phyloP scores from a whole-genome alignment of 305 asterid genomes.

The Fraxinus paxiana region DNA sequence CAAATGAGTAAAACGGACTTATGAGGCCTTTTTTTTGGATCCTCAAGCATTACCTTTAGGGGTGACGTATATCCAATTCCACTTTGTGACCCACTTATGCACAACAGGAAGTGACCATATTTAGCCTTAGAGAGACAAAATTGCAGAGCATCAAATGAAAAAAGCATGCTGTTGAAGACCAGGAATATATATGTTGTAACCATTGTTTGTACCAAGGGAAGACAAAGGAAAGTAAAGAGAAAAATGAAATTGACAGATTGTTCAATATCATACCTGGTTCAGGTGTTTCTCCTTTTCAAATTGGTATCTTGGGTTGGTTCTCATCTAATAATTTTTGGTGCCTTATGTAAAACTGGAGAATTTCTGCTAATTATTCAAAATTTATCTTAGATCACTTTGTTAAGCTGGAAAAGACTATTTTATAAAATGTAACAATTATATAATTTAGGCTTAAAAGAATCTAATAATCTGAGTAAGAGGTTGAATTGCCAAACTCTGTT shows the following conservation, averaged over 20 bases:
- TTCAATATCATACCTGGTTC: neutral
- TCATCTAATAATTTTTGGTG: neutral
- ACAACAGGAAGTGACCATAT: neutral
- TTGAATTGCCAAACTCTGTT: conserved; percentile 20
- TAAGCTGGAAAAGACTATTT: neutral
- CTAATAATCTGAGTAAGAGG: conserved; percentile 2
- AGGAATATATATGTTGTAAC: neutral
- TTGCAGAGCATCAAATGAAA: neutral
- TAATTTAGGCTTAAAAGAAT: conserved; percentile 5
- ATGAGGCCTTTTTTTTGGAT: neutral
- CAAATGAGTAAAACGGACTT: neutral
- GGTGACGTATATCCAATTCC: neutral
- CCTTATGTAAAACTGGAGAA: neutral
- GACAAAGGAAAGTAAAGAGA: neutral
- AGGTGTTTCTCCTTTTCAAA: neutral
- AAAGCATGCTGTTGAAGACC: neutral
- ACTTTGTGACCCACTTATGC: neutral
- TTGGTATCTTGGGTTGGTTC: neutral
- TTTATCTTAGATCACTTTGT: neutral
- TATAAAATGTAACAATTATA: conserved; percentile 5
- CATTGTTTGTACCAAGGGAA: neutral
- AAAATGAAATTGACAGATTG: neutral
- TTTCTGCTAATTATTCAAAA: neutral
- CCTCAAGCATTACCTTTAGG: neutral
- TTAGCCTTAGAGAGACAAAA: neutral